Base-by-base conservation (phyloP, 2,329 filamentous ascomycete species). In the Cladophialophora bantiana region DNA sequence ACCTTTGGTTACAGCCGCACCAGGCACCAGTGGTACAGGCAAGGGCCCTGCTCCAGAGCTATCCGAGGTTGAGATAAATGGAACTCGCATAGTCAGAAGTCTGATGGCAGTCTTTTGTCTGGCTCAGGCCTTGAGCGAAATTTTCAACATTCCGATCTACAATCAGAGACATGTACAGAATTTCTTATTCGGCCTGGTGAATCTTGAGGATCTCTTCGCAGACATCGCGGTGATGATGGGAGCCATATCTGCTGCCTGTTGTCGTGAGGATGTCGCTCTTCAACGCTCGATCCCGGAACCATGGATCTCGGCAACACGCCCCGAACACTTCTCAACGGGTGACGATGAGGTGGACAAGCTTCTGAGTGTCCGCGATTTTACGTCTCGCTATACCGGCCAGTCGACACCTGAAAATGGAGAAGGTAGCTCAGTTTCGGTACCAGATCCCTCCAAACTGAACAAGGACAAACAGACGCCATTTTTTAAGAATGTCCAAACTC, bases 251-350 rank as follows among this genome's bases (percentile, higher is more conserved):
- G 87, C 91, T 50, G 89, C 90, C 60, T 91, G 93, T 66, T 84
- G 96, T n/a, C 90, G 89, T 78, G 94, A 99, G 77, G 91, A 96
- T 71, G 90, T 94, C 40, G 82, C 89, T 0, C 82, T 97, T 53
- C 86, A 90, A 70, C 89, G 87, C 59, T 84, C 86, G 60, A 89
- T 97, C 57, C 93, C 94, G 0, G 84, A 88, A 48, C 74, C 79
- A 18, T 85, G 83, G 83, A 80, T 83, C 69, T 78, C 81, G 67
- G 78, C 80, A 34, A 82, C 81, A 35, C 78, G 81, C 72, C 76
- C 78, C 59, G 79, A 79, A 40, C 73, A 76, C 32, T 76, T 77
- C 54, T 77, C 78, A 3, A 71, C 76, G 34, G 75, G 74, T 40
- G 72, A 77, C 53, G 77, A 79, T 76, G 79, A 79, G 74, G 74